Percentiles rank a stretch among this genome's conserved stretches.
phyloP scores from a whole-genome alignment of 768 basidiomycete genomes.

The Macrolepiota fuliginosa region DNA sequence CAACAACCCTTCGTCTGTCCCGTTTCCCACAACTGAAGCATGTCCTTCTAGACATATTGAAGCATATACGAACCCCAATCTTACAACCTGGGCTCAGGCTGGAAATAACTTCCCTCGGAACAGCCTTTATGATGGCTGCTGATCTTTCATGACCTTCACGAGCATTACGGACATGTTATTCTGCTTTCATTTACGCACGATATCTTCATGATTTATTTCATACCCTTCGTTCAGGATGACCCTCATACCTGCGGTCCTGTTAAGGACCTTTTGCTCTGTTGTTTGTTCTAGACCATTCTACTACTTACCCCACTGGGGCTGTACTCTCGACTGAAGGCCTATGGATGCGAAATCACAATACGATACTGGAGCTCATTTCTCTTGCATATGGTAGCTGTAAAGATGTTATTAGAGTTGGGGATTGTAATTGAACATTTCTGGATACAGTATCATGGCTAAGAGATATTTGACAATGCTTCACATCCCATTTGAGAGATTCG shows the following conservation, averaged over 20 bases:
- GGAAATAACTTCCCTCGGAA: conserved; percentile 79
- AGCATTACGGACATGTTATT: neutral
- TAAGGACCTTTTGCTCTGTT: neutral
- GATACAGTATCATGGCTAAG: neutral
- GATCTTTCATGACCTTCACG: conserved; percentile 5
- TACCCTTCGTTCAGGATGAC: conserved; percentile 1
- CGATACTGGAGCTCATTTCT: neutral
- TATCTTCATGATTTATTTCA: conserved; percentile 9
- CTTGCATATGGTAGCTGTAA: conserved; percentile 5
- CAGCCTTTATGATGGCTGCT: conserved; percentile 41
- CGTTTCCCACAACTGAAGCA: neutral
- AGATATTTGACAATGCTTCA: neutral
- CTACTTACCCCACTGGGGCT: neutral
- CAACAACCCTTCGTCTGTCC: neutral
- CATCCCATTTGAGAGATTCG: neutral
- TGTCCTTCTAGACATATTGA: conserved; percentile 33
- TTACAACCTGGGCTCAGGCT: conserved; percentile 82
- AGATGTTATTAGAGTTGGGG: neutral
- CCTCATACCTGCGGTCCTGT: conserved; percentile 1
- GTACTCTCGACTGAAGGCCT: neutral
- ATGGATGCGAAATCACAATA: neutral
- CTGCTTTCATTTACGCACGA: conserved; percentile 1
- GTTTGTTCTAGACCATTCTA: conserved; percentile 1
- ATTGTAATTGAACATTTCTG: neutral
- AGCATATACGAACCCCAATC: conserved; percentile 76